Evolutionary conservation across 371 early-diverging fungal species (phyloP).

Genomic region (Mucor velutinosus): DNA sequence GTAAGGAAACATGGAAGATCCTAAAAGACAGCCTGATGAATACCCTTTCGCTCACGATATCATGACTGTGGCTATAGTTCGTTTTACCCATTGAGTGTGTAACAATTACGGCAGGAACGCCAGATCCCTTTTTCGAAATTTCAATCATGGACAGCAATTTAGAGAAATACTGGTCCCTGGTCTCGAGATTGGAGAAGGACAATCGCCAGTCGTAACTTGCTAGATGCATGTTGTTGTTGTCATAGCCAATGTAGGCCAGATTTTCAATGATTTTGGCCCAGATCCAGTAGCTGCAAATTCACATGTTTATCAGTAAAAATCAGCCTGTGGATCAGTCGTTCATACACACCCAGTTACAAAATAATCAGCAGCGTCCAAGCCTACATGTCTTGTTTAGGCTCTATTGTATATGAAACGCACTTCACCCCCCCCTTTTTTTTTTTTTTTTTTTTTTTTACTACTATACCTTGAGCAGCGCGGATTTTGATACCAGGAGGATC

Average conservation of each 20-base stretch:
- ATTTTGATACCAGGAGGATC: constrained; percentile 87
- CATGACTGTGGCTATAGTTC: background rate
- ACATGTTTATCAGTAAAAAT: background rate
- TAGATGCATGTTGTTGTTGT: constrained; percentile 83
- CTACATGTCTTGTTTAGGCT: constrained; percentile 14
- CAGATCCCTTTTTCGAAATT: constrained; percentile 40
- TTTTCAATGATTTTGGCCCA: constrained; percentile 89
- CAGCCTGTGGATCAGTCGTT: background rate
- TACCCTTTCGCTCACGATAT: background rate
- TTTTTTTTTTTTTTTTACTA: background rate
- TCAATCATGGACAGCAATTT: constrained; percentile 83
- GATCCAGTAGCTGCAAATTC: constrained; percentile 76
- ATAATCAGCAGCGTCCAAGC: constrained; percentile 93
- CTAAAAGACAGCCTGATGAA: background rate
- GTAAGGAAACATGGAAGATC: constrained; percentile 70
- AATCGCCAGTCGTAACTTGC: constrained; percentile 96
- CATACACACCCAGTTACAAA: constrained; percentile 68
- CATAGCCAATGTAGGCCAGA: constrained; percentile 87
- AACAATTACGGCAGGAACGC: constrained; percentile 68
- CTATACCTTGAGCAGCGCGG: constrained; percentile 79
- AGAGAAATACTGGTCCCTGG: constrained; percentile 85
- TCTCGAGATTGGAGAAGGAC: constrained; percentile 79
- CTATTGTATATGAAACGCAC: background rate
- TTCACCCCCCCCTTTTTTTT: background rate
- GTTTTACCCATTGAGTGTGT: constrained; percentile 64